Percentiles rank a stretch among this genome's conserved stretches.
Conservation (phyloP, 331 rosid genomes). For the Acacia concinna region DNA sequence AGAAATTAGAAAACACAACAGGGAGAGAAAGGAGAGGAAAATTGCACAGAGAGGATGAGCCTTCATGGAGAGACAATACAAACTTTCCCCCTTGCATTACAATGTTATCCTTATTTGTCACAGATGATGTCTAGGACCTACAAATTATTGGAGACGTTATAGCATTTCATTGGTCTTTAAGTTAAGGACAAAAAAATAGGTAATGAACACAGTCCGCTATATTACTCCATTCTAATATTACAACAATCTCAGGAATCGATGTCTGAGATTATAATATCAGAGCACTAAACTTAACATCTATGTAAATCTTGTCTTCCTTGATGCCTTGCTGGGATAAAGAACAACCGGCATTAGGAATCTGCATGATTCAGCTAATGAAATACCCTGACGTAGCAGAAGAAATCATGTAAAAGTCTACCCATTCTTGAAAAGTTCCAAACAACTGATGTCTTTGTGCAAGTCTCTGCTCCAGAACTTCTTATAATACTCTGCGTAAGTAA, state of each 20-base stretch:
- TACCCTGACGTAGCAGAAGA: no score
- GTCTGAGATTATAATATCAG: not conserved
- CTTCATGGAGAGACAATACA: not conserved
- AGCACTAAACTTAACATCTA: not conserved
- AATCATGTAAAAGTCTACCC: not conserved
- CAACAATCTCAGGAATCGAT: not conserved
- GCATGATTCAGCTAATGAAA: no score
- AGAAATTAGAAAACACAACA: not conserved
- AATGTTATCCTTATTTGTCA: not conserved
- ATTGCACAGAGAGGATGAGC: not conserved
- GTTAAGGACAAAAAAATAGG: not conserved
- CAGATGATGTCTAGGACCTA: not conserved
- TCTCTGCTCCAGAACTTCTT: slow-evolving; percentile 80
- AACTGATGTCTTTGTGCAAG: slow-evolving; percentile 56
- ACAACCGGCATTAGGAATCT: not conserved
- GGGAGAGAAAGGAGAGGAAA: not conserved
- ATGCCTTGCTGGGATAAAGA: not conserved
- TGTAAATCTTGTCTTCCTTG: not conserved
- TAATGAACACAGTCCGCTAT: not conserved
- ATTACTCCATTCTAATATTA: not conserved
- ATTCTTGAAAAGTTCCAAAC: slow-evolving; percentile 76
- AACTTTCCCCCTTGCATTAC: not conserved
- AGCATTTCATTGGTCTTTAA: not conserved
- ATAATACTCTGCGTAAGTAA: slow-evolving; percentile 74
- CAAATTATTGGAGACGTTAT: not conserved